phyloP scores from a whole-genome alignment of 2,329 filamentous ascomycete genomes.

The Neofusicoccum cordaticola region DNA sequence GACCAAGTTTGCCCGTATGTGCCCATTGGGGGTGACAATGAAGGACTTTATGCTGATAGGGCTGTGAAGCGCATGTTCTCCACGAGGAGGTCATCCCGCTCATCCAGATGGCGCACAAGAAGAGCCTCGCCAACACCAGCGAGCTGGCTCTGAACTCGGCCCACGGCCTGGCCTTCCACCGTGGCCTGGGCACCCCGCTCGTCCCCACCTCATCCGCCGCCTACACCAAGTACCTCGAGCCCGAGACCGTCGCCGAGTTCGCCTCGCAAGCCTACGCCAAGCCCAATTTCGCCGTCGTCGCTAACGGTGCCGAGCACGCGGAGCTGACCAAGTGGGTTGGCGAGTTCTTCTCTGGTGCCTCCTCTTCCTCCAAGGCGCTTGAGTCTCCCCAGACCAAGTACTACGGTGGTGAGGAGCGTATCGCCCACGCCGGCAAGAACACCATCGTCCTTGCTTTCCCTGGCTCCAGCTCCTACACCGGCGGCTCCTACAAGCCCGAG shows the following conservation, averaged over 20 bases:
- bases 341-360: constrained; percentile 81
- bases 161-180: constrained; percentile 87
- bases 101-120: constrained; percentile 75
- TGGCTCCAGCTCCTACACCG: constrained; percentile 73
- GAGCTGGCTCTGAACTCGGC: constrained; percentile 80
- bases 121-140: constrained; percentile 59
- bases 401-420: constrained; percentile 91
- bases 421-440: constrained; percentile 73
- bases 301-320: constrained; percentile 76
- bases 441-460: constrained; percentile 89
- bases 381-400: constrained; percentile 73
- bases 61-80: constrained; percentile 74
- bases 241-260: constrained; percentile 71
- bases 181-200: constrained; percentile 77
- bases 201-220: constrained; percentile 70
- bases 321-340: constrained; percentile 85
- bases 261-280: constrained; percentile 80
- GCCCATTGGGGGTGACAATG: constrained; percentile 5
- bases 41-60: constrained; percentile 15
- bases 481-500: constrained; percentile 80
- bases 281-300: constrained; percentile 86
- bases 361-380: constrained; percentile 52
- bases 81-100: constrained; percentile 80
- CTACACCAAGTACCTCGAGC: constrained; percentile 75
- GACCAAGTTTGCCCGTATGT: constrained; percentile 75